Base-by-base conservation (phyloP, 345 rosid genomes). In the Eucalyptus lansdowneana region DNA sequence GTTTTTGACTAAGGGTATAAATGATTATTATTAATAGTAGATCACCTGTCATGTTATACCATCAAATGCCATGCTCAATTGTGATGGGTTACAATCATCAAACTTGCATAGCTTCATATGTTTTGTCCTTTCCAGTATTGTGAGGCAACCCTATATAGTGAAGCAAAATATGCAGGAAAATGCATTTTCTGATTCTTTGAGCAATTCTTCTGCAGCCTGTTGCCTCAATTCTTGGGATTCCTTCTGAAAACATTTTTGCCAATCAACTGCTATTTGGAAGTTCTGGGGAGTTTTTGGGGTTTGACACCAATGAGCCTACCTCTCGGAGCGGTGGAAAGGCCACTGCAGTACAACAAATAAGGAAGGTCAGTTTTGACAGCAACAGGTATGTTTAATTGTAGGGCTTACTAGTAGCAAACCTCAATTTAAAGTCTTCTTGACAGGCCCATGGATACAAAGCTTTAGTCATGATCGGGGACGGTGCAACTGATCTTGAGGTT, bases 311-410 rank as follows among this genome's bases (percentile, higher is more conserved):
- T 86, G 99, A 97, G 90, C 98, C 98, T 76, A 97, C 99, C 62
- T 97, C 99, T 62, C 94, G 97, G 93, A 97, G 99, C 89, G 98
- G 99, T 90, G 99, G 99, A 91, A 97, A 97, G 93, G 97, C 99
- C 56, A 90, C 92, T 85, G 99, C 99, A 80, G 99, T 98, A 89
- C 95, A 97, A 93, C 94, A 98, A 91, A 92, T 97, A 93, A 92
- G 95, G 80, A 93, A 95, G 98, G 99, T 96, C 80, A 51, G 90
- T 62, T 49, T 37, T 60, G 16, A 50, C 11, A 49, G 45, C 51
- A 37, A 9, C 25, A 3, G 47, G 83, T 76, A 37, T 76, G 83
- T 37, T 76, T 37, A 76, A 76, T 76, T 76, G 83, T 21, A 76
- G 4, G 44, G 44, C 27, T 76, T 76, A 76, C 47, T 37, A 10